Conservation (phyloP, 2,329 filamentous ascomycete species). For the Geosmithia putterillii region DNA sequence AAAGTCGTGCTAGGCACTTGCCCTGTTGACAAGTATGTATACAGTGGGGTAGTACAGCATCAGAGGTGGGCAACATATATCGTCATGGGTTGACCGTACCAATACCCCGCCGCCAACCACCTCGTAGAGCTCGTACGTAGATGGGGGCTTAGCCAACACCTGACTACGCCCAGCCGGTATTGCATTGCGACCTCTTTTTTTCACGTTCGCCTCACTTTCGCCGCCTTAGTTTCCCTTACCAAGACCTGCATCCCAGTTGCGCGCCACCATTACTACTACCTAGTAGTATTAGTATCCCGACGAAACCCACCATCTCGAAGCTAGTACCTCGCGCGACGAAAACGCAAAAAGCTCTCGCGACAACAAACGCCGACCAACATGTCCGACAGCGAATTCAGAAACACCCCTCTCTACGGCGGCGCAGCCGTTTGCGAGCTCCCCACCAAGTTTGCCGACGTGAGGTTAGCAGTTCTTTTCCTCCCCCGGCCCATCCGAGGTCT, state of each 20-base stretch:
- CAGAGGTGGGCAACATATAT: not conserved
- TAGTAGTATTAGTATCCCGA: no score
- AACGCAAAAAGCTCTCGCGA: not conserved
- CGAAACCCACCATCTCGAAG: not conserved
- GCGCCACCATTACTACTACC: no score
- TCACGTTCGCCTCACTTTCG: not conserved
- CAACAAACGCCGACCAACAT: no score
- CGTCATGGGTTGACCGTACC: not conserved
- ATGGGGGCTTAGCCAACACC: not conserved
- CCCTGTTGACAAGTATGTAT: not conserved
- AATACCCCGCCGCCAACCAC: not conserved
- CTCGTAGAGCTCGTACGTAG: not conserved
- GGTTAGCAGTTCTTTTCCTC: conserved; percentile 35
- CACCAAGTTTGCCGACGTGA: conserved; percentile 57
- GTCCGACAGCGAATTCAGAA: conserved; percentile 43
- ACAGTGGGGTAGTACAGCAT: not conserved
- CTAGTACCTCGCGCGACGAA: not conserved
- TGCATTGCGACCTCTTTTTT: not conserved
- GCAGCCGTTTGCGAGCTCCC: conserved; percentile 60
- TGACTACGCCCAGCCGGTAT: not conserved
- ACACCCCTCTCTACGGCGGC: conserved; percentile 57
- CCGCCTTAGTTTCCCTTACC: not conserved
- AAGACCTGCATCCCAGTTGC: no score
- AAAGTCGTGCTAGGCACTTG: not conserved
- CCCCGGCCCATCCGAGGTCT: conserved; percentile 6